phyloP scores from a whole-genome alignment of 257 asterid species.

The Solanum sejunctum region DNA sequence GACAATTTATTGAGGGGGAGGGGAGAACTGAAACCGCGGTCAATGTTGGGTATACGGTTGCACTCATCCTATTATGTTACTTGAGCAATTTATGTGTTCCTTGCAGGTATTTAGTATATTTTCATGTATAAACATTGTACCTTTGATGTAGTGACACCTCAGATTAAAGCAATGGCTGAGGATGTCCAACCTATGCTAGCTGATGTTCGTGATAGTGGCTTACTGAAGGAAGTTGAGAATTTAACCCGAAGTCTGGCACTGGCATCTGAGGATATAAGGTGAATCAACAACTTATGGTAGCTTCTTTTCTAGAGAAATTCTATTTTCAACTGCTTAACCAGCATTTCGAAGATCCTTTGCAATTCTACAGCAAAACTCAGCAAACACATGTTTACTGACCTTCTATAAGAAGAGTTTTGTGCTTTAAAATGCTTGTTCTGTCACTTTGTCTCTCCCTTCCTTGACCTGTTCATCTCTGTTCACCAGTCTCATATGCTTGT shows the following conservation, averaged over 20 bases:
- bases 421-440: background rate
- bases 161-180: constrained; percentile 93
- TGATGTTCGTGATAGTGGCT: constrained; percentile 76
- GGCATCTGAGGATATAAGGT: constrained; percentile 93
- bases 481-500: background rate
- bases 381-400: background rate
- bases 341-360: background rate
- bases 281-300: background rate
- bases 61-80: background rate
- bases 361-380: background rate
- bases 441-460: background rate
- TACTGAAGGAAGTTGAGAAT: constrained; percentile 79
- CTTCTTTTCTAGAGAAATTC: background rate
- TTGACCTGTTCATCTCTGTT: background rate
- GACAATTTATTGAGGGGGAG: background rate
- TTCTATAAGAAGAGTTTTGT: background rate
- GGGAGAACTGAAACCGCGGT: background rate
- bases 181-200: constrained; percentile 83
- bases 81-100: background rate
- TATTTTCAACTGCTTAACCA: background rate
- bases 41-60: background rate
- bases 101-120: constrained; percentile 12
- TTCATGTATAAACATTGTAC: constrained; percentile 41
- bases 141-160: constrained; percentile 68
- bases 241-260: constrained; percentile 82